phyloP scores from a whole-genome alignment of 2,329 filamentous ascomycete species.

The Coniochaeta hoffmannii region DNA sequence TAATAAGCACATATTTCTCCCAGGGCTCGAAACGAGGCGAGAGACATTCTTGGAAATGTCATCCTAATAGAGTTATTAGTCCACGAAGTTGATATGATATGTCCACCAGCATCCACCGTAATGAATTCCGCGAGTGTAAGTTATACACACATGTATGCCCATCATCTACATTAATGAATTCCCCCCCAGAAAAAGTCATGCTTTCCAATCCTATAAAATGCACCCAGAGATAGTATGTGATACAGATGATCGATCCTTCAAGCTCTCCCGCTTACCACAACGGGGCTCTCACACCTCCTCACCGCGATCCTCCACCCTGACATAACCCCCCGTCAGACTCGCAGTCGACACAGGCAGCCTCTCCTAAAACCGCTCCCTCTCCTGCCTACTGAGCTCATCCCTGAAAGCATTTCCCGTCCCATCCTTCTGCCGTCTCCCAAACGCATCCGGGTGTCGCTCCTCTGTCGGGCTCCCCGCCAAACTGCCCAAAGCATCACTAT shows the following conservation, averaged over 20 bases:
- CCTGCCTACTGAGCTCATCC: conserved; percentile 42
- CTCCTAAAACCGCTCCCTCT: conserved; percentile 27
- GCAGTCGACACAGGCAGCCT: not conserved
- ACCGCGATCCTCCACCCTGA: not conserved
- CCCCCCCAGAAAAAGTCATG: no score
- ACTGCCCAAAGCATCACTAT: conserved; percentile 43
- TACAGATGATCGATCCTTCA: not conserved
- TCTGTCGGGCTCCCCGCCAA: conserved; percentile 39
- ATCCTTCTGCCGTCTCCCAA: conserved; percentile 18
- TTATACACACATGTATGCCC: no score
- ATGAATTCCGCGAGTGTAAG: no score
- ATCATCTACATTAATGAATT: no score
- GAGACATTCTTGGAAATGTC: no score
- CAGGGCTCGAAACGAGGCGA: no score
- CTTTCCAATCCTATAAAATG: not conserved
- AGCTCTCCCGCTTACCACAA: not conserved
- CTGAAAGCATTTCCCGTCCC: conserved; percentile 40
- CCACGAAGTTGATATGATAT: no score
- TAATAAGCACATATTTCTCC: no score
- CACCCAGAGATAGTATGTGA: not conserved
- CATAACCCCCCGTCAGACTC: not conserved
- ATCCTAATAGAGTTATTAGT: no score
- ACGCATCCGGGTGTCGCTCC: conserved; percentile 27
- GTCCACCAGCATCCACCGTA: no score
- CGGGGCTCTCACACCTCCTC: not conserved